Percentiles rank a stretch among this genome's conserved stretches.
Conservation (phyloP, 2,329 filamentous ascomycete genomes). For the Trichophyton verrucosum region DNA sequence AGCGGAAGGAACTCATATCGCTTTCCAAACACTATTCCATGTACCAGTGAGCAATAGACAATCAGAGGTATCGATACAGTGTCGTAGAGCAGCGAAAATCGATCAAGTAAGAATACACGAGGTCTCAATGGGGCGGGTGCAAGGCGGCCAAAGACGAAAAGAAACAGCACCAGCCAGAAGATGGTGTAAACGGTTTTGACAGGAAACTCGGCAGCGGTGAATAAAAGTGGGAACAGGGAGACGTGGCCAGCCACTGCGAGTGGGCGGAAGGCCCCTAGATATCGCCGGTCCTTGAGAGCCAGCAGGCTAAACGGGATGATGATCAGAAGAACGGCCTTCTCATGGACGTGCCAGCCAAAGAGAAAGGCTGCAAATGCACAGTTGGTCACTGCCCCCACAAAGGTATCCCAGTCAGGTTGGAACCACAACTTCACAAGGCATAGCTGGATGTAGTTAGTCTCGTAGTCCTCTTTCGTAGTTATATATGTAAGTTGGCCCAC, state of each 20-base stretch:
- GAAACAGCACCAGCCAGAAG: constrained; percentile 76
- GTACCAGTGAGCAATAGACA: constrained; percentile 72
- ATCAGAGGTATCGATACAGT: constrained; percentile 80
- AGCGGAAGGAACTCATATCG: constrained; percentile 80
- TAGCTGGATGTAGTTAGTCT: constrained; percentile 33
- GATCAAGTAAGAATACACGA: constrained; percentile 81
- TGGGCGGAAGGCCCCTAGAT: constrained; percentile 82
- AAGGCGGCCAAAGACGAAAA: constrained; percentile 74
- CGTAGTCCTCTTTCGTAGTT: constrained; percentile 8
- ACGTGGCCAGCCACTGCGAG: constrained; percentile 89
- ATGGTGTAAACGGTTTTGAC: constrained; percentile 90
- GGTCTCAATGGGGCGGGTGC: constrained; percentile 68
- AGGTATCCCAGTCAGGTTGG: constrained; percentile 72
- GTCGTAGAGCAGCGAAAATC: constrained; percentile 82
- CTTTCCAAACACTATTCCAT: constrained; percentile 66
- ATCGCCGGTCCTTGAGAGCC: constrained; percentile 76
- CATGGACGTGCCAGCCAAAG: constrained; percentile 97
- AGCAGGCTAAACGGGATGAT: constrained; percentile 92
- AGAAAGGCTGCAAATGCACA: constrained; percentile 95
- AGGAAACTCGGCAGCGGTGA: constrained; percentile 83
- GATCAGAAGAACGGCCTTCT: constrained; percentile 88
- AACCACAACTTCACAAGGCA: constrained; percentile 72
- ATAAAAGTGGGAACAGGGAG: constrained; percentile 85
- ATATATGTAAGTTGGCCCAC: not conserved
- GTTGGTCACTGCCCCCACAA: constrained; percentile 77